These are phyloP conservation scores for Coffea canephora DNA, from an alignment of 257 asterid genomes.

Conservation along the genomic window DNA sequence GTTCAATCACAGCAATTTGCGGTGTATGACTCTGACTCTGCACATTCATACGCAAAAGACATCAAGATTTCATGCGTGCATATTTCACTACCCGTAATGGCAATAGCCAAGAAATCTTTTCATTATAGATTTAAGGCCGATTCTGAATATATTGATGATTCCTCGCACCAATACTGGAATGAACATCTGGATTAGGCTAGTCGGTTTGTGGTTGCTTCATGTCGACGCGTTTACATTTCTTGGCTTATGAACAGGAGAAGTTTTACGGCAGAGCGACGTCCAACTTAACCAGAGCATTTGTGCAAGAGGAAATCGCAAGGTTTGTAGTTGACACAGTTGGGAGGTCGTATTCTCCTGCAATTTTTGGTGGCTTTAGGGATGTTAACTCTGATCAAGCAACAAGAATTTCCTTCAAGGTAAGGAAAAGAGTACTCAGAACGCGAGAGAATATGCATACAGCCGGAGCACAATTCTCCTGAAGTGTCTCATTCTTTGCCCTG, in stretches of 20 bases:
- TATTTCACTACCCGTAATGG: not conserved
- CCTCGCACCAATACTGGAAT: not conserved
- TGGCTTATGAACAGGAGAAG: slow-evolving; percentile 44
- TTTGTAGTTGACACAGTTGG: slow-evolving; percentile 47
- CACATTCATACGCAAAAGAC: not conserved
- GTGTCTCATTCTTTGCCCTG: no score
- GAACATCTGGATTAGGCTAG: no score
- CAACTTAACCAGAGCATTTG: slow-evolving; percentile 49
- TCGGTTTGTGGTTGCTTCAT: not conserved
- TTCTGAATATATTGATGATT: not conserved
- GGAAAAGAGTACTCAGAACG: no score
- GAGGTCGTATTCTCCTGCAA: slow-evolving; percentile 34
- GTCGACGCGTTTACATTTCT: slow-evolving; percentile 10
- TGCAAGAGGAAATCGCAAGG: slow-evolving; percentile 28
- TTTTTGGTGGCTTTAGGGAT: slow-evolving; percentile 57
- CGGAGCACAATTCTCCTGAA: not conserved
- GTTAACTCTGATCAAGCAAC: slow-evolving; percentile 55
- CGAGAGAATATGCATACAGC: not conserved
- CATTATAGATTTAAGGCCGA: not conserved
- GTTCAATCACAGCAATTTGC: no score
- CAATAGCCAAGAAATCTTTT: not conserved
- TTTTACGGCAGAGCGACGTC: slow-evolving; percentile 53
- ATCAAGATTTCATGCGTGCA: not conserved
- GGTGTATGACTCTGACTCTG: not conserved
- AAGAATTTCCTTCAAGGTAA: slow-evolving; percentile 80